Base-by-base conservation (phyloP, 2,329 filamentous ascomycete species). In the Hirsutella rhossiliensis region DNA sequence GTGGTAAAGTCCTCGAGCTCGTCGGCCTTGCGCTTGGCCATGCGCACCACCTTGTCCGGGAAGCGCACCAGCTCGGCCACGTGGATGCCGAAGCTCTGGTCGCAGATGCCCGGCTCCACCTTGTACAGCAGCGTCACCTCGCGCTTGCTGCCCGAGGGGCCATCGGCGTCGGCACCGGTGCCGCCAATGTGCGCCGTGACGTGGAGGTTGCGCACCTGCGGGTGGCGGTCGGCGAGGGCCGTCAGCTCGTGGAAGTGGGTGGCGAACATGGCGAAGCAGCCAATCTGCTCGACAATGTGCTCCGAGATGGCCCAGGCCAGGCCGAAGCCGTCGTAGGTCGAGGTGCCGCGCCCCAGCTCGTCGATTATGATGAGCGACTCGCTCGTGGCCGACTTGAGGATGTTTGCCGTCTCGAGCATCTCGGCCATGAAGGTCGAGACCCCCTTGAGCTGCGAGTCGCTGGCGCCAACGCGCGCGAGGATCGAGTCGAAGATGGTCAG, bases 361-460 rank as follows among this genome's bases (percentile, higher is more conserved):
- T 98, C 94, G 54, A 98, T 96, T 63, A 98, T 97, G 66, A 98
- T 97, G 43, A 98, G 76, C 5, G 87, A 95, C 60, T 98, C 92
- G 29, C 84, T 80, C 0, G 92, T 98, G 2, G 92, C 92, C 0
- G 87, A 94, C 67, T 97, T 97, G 58, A 98, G 80, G 51, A 98
- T 98, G 61, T 97, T 97, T 52, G 92, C 88, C 1, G 92, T 98
- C 62, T 98, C 92, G 19, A 98, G 76, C 92, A 98, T 98, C 67
- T 98, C 92, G 2, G 92, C 92, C 94, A 98, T 98, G 64, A 98
- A 98, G 0, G 92, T 98, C 4, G 87, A 95, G 2, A 98, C 92
- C 31, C 92, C 92, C 66, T 97, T 97, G 50, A 98, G 82, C 63
- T 97, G 92, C 7, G 87, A 94, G 65, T 98, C 94, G 54, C 85